Conservation (phyloP, 257 asterid species). For the Striga asiatica region DNA sequence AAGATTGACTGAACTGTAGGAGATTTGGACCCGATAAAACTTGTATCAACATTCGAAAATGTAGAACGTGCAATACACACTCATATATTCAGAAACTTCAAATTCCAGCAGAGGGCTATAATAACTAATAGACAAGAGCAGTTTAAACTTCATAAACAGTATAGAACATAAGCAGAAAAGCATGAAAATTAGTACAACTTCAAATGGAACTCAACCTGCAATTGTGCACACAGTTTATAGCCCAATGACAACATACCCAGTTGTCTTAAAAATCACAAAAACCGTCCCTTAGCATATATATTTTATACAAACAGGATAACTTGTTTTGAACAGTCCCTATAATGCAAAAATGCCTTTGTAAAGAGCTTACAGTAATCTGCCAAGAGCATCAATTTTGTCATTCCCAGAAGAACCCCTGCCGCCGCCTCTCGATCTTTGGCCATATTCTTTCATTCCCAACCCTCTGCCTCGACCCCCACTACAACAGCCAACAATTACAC, state of each 20-base stretch:
- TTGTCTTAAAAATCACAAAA: too few relatives aligned
- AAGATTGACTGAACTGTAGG: neutral
- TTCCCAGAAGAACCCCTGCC: slow-evolving; percentile 31
- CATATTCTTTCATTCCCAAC: slow-evolving; percentile 24
- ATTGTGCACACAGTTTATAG: too few relatives aligned
- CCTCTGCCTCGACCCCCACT: slow-evolving; percentile 45
- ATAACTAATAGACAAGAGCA: neutral
- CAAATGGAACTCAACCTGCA: neutral
- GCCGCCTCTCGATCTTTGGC: slow-evolving; percentile 33
- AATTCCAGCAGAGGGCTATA: too few relatives aligned
- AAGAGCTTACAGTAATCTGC: slow-evolving; percentile 59
- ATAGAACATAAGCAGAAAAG: neutral
- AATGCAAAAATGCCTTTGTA: neutral
- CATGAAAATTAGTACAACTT: neutral
- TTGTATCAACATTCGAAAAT: neutral
- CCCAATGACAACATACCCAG: too few relatives aligned
- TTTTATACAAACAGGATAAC: too few relatives aligned
- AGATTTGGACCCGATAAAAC: neutral
- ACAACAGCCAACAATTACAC: slow-evolving; percentile 17
- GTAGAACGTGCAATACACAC: neutral
- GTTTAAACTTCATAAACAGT: neutral
- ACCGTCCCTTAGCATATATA: neutral
- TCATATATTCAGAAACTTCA: neutral
- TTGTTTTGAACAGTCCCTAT: too few relatives aligned
- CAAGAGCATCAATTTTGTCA: slow-evolving; percentile 71